Conservation (phyloP, 1,284 basidiomycete species). For the Leccinum subatratum region DNA sequence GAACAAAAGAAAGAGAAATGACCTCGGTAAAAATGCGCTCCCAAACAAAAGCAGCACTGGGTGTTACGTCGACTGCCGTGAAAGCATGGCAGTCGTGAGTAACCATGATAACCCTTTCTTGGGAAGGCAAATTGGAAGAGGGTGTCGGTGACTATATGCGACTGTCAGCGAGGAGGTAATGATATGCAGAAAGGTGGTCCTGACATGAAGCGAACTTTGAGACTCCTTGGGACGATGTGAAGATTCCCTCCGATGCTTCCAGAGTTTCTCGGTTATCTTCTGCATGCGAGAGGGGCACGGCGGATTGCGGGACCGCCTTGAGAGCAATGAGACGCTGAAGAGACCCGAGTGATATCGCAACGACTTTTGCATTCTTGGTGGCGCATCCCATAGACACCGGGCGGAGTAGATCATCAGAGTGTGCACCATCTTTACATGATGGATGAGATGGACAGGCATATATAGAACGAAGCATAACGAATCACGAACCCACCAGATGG, state of each 20-base stretch:
- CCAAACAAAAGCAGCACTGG: conserved; percentile 69
- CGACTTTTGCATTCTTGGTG: conserved; percentile 90
- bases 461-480: background rate
- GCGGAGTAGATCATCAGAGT: conserved; percentile 75
- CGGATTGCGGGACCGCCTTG: conserved; percentile 76
- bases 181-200: conserved; percentile 4
- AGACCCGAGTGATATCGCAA: conserved; percentile 86
- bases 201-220: conserved; percentile 29
- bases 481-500: conserved; percentile 51
- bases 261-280: conserved; percentile 28
- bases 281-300: conserved; percentile 50
- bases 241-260: conserved; percentile 27
- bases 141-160: conserved; percentile 29
- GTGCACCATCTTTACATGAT: conserved; percentile 57
- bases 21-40: conserved; percentile 85
- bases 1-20: conserved; percentile 22
- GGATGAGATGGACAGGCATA: conserved; percentile 10
- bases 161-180: conserved; percentile 10
- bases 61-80: conserved; percentile 73
- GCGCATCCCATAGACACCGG: conserved; percentile 94
- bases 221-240: conserved; percentile 30
- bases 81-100: conserved; percentile 81
- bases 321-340: conserved; percentile 88
- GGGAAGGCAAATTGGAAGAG: conserved; percentile 20
- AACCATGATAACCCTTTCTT: conserved; percentile 63